Evolutionary conservation across 371 early-diverging fungal species (phyloP).

Genomic region (Apophysomyces trapeziformis): DNA sequence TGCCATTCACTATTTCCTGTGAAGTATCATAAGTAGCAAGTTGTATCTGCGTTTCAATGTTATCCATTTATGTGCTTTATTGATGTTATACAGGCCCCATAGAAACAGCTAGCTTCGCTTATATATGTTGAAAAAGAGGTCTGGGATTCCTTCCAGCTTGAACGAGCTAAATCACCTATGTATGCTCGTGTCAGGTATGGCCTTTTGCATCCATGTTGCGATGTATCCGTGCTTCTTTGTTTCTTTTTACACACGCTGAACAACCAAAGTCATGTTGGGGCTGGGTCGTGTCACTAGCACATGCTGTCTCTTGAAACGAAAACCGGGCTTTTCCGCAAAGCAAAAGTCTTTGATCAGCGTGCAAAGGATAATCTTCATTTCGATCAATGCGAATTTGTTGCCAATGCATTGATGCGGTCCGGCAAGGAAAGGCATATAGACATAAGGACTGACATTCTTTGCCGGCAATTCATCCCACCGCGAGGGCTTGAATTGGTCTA

Average conservation of each 20-base stretch:
- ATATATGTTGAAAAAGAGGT: too few species aligned
- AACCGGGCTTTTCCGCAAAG: constrained; percentile 30
- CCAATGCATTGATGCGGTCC: constrained; percentile 41
- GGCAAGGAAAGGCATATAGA: constrained; percentile 65
- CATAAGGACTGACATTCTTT: constrained; percentile 37
- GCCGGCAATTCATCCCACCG: constrained; percentile 58
- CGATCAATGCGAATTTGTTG: constrained; percentile 29
- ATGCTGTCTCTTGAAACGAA: constrained; percentile 10
- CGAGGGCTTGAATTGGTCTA: constrained; percentile 62
- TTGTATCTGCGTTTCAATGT: too few species aligned
- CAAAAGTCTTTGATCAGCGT: constrained; percentile 21
- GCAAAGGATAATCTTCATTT: constrained; percentile 33
- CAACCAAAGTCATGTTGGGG: constrained; percentile 29
- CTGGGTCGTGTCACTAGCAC: constrained; percentile 28
- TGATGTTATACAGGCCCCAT: too few species aligned
- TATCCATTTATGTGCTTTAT: too few species aligned
- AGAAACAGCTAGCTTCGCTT: too few species aligned
- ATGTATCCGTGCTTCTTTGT: neutral
- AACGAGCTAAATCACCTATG: too few species aligned
- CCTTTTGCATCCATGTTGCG: neutral
- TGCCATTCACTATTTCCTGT: too few species aligned
- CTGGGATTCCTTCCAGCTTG: too few species aligned
- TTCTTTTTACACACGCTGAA: neutral
- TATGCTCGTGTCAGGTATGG: too few species aligned
- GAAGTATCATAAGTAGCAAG: too few species aligned